A percentile compares a stretch with the other conserved stretches of the same genome.
Conservation (phyloP, 805 yeast genomes). For the Wickerhamomyces kurtzmanii region DNA sequence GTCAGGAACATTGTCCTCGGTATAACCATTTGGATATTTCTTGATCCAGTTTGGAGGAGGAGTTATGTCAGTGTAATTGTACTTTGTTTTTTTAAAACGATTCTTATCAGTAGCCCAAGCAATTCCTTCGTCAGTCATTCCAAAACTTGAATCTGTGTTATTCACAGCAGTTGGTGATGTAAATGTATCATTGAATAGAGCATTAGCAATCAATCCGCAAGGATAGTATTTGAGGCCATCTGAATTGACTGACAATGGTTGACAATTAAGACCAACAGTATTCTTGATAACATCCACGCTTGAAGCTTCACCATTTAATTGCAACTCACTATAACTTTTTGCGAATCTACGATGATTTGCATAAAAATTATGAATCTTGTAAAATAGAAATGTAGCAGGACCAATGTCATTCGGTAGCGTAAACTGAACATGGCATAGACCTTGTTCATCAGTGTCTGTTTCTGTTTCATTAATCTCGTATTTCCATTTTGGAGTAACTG, state of each 20-base stretch:
- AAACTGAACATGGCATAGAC: constrained; percentile 66
- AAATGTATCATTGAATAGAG: constrained; percentile 71
- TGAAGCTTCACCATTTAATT: constrained; percentile 70
- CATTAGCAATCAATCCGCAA: constrained; percentile 78
- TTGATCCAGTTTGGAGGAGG: constrained; percentile 84
- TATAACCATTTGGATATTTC: constrained; percentile 65
- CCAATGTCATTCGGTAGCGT: constrained; percentile 61
- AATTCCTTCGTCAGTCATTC: constrained; percentile 42
- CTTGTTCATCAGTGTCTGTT: constrained; percentile 37
- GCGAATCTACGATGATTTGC: constrained; percentile 96
- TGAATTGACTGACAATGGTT: constrained; percentile 45
- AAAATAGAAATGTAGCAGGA: constrained; percentile 69
- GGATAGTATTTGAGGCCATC: constrained; percentile 65
- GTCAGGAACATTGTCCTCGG: constrained; percentile 60
- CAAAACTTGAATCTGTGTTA: constrained; percentile 29
- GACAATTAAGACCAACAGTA: constrained; percentile 44
- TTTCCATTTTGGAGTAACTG: constrained; percentile 57
- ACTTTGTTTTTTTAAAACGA: constrained; percentile 54
- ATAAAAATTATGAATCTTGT: constrained; percentile 78
- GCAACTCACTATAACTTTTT: constrained; percentile 76
- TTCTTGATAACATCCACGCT: constrained; percentile 38
- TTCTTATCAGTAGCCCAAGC: constrained; percentile 66
- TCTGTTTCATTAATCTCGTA: constrained; percentile 29
- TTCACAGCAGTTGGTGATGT: constrained; percentile 27
- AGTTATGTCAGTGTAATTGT: constrained; percentile 48